Base-by-base conservation (phyloP, 805 yeast species). In the Zygoascus bituminiphila region DNA sequence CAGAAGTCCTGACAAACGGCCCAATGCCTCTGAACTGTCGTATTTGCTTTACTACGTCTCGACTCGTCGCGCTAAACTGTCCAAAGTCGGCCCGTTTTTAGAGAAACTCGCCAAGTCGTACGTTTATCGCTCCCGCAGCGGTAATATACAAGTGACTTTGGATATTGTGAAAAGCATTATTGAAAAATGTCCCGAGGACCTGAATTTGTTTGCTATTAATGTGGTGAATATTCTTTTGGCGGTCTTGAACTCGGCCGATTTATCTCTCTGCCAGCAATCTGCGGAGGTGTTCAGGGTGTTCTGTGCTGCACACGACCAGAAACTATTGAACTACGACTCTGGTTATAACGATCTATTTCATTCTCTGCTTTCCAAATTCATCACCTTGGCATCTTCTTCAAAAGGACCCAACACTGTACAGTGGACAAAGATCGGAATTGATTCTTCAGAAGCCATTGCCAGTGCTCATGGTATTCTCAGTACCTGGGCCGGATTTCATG, bases 1-100 rank as follows among this genome's bases (percentile, higher is more conserved):
- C 1, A 75, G 88, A 52, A 82, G 81, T 6, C 75, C 76, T 5
- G 98, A 89, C 60, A 89, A 89, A 68, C 82, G 84, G 58, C 95
- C 98, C 14, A 89, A 91, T 63, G 80, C 95, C 1, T 87, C 95
- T 19, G 98, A 93, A 63, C 74, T 94, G 42, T 83, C 94, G 51
- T 88, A 88, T 62, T 72, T 91, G 56, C 68, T 91, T 26, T 91
- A 84, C 70, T 91, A 91, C 64, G 96, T 95, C 19, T 81, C 94
- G 37, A 83, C 96, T 3, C 74, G 97, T 57, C 74, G 96, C 48
- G 82, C 88, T 26, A 91, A 93, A 63, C 72, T 93, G 53, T 93
- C 86, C 57, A 91, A 91, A 60, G 96, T 91, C 19, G 84, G 88
- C 21, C 68, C 70, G 4, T 86, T 81, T 62, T 64, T 91, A 46